phyloP scores from a whole-genome alignment of 2,329 filamentous ascomycete genomes.

The Raffaelea albimanens region DNA sequence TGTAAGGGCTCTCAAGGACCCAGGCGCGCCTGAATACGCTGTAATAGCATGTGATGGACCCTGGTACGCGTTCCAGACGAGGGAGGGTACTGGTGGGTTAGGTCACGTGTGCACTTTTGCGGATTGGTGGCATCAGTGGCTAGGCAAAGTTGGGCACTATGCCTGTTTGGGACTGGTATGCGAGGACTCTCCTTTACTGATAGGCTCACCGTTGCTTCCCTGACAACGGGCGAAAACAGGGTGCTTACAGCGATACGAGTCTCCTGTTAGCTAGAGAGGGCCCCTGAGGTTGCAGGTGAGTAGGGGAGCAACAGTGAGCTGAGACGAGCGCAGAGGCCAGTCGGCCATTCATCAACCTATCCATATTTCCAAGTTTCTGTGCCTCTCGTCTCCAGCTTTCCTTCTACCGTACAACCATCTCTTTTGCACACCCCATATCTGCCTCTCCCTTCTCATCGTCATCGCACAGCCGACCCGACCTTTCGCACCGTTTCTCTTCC shows the following conservation, averaged over 20 bases:
- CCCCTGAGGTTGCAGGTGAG: too few species aligned
- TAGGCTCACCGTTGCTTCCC: slow-evolving; percentile 2
- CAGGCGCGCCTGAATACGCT: too few species aligned
- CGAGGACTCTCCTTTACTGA: background rate
- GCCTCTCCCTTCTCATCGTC: background rate
- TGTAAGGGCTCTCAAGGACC: too few species aligned
- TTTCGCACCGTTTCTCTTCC: background rate
- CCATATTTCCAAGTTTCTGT: background rate
- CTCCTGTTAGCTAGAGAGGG: background rate
- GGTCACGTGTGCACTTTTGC: too few species aligned
- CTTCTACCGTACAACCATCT: background rate
- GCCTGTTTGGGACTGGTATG: background rate
- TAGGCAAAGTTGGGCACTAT: background rate
- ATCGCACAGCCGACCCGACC: background rate
- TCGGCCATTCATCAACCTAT: background rate
- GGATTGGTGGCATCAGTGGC: too few species aligned
- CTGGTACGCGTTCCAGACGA: too few species aligned
- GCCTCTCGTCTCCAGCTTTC: background rate
- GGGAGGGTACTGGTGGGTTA: too few species aligned
- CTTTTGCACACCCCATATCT: background rate
- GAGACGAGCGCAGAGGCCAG: background rate
- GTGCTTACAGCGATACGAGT: background rate
- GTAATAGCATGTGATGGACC: too few species aligned
- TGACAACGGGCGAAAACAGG: background rate
- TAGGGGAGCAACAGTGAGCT: background rate